phyloP scores from a whole-genome alignment of 2,329 filamentous ascomycete genomes.

The Colletotrichum sp. region DNA sequence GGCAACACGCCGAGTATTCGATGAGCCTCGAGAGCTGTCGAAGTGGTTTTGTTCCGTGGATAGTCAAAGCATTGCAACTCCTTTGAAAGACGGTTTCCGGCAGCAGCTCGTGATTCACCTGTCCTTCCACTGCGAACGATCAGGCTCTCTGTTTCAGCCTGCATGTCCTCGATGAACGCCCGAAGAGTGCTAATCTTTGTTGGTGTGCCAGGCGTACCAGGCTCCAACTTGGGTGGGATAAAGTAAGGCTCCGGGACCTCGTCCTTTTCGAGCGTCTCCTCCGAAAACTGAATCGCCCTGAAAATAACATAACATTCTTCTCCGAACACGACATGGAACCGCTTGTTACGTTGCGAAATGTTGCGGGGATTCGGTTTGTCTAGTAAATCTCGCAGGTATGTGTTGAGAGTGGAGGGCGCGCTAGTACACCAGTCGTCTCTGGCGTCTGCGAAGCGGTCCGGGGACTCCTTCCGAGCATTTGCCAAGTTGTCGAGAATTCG shows the following conservation, averaged over 20 bases:
- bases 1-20: slow-evolving; percentile 18
- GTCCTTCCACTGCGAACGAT: slow-evolving; percentile 31
- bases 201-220: slow-evolving; percentile 29
- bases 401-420: slow-evolving; percentile 51
- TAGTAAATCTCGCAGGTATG: slow-evolving; percentile 57
- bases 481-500: slow-evolving; percentile 46
- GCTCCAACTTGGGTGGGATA: slow-evolving; percentile 34
- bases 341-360: slow-evolving; percentile 63
- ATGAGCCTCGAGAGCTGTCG: background rate
- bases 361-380: slow-evolving; percentile 39
- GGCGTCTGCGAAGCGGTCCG: slow-evolving; percentile 50
- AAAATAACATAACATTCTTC: slow-evolving; percentile 55
- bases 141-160: slow-evolving; percentile 51
- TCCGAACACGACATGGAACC: slow-evolving; percentile 59
- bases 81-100: background rate
- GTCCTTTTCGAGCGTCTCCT: slow-evolving; percentile 40
- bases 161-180: slow-evolving; percentile 54
- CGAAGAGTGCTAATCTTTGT: slow-evolving; percentile 47
- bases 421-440: slow-evolving; percentile 43
- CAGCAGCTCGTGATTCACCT: background rate
- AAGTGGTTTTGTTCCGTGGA: background rate
- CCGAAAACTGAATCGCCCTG: slow-evolving; percentile 52
- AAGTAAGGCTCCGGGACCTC: slow-evolving; percentile 44
- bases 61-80: slow-evolving; percentile 20
- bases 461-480: slow-evolving; percentile 47